A percentile compares a stretch with the other conserved stretches of the same genome.
Conservation (phyloP, 129 eudicot genomes). For the Artemisia tridentata region DNA sequence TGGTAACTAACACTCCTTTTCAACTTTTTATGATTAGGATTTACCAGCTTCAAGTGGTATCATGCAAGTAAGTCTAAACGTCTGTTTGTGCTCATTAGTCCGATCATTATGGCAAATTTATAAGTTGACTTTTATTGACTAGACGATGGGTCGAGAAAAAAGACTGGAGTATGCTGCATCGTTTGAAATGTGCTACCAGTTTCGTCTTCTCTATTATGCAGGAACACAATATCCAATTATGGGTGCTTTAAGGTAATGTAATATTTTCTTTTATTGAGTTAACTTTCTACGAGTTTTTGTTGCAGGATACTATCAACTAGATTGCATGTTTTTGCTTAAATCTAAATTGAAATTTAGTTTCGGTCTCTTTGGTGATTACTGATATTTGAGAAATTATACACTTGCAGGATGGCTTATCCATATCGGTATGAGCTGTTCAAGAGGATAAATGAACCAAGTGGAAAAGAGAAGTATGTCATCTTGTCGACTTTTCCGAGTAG, state of each 20-base stretch:
- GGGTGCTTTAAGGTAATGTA: slow-evolving; percentile 83
- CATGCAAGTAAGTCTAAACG: slow-evolving; percentile 79
- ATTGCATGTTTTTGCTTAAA: not conserved
- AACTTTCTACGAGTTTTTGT: not conserved
- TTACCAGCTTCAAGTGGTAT: slow-evolving; percentile 95
- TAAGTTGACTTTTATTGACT: slow-evolving; percentile 26
- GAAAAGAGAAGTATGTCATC: slow-evolving; percentile 76
- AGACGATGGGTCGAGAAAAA: slow-evolving; percentile 99
- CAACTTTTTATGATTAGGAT: slow-evolving; percentile 57
- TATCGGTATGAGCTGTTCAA: slow-evolving; percentile 73
- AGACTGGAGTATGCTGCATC: slow-evolving; percentile 96
- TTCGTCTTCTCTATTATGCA: slow-evolving; percentile 85
- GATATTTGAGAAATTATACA: not conserved
- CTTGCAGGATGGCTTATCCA: slow-evolving; percentile 84
- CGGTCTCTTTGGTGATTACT: not conserved
- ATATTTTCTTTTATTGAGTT: not conserved
- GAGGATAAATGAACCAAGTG: slow-evolving; percentile 67
- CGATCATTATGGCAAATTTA: slow-evolving; percentile 14
- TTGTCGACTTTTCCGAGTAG: slow-evolving; percentile 63
- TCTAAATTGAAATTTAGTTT: not conserved
- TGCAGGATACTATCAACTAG: not conserved
- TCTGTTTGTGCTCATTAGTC: slow-evolving; percentile 10
- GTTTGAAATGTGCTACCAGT: slow-evolving; percentile 81
- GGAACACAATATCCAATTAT: slow-evolving; percentile 96
- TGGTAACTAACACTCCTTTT: slow-evolving; percentile 21